Evolutionary conservation across 2,329 filamentous ascomycete genomes (phyloP).

Genomic region (Chrysoporthe deuterocubensis): DNA sequence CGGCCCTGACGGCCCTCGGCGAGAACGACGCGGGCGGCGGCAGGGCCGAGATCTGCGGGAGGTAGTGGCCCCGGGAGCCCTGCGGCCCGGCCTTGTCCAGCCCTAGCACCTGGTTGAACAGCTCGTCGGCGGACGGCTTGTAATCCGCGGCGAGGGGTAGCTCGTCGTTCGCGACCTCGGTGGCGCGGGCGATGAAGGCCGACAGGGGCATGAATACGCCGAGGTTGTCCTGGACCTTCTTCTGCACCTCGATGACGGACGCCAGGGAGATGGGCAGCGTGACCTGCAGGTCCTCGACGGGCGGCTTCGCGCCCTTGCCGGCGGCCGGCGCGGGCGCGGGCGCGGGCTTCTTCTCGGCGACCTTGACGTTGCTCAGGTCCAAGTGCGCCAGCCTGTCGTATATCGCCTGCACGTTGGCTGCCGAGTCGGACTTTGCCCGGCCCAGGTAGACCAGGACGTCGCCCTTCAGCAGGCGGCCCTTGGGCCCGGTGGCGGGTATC

Average conservation of each 20-base stretch:
- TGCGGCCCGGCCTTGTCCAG: constrained; percentile 53
- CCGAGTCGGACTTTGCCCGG: constrained; percentile 72
- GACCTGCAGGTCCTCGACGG: constrained; percentile 59
- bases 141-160: constrained; percentile 70
- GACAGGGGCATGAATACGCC: constrained; percentile 83
- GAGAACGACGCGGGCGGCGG: constrained; percentile 47
- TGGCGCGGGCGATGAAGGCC: constrained; percentile 83
- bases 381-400: constrained; percentile 80
- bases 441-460: constrained; percentile 92
- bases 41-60: constrained; percentile 71
- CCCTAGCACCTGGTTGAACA: constrained; percentile 89
- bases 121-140: constrained; percentile 74
- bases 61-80: constrained; percentile 65
- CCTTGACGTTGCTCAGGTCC: constrained; percentile 94
- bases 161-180: constrained; percentile 85
- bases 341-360: constrained; percentile 59
- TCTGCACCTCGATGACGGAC: constrained; percentile 79
- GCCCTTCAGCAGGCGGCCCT: constrained; percentile 88
- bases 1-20: constrained; percentile 43
- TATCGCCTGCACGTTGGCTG: constrained; percentile 69
- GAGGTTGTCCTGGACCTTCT: constrained; percentile 75
- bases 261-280: constrained; percentile 78
- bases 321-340: constrained; percentile 39
- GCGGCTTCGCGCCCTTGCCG: constrained; percentile 43
- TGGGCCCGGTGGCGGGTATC: constrained; percentile 86